A percentile compares a stretch with the other conserved stretches of the same genome.
Conservation (phyloP, 257 asterid genomes). For the Solanum appendiculatum region DNA sequence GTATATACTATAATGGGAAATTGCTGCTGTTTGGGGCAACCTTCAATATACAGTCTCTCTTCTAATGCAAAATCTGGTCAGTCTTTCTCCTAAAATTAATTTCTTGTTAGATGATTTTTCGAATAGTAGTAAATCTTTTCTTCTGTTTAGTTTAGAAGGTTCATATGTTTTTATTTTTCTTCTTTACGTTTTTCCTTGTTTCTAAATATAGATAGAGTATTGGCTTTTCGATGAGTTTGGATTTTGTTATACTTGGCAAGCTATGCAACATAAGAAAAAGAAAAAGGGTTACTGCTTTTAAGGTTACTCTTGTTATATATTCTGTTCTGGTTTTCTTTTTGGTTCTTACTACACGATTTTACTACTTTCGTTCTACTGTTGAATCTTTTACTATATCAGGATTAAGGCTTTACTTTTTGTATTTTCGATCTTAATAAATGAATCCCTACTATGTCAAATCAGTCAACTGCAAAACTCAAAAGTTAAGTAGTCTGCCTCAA, state of each 20-base stretch:
- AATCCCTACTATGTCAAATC: neutral
- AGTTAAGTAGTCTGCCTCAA: neutral
- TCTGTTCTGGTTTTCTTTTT: no score
- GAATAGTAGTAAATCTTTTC: neutral
- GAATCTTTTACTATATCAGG: neutral
- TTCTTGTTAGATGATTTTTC: neutral
- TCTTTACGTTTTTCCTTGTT: neutral
- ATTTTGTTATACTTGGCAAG: neutral
- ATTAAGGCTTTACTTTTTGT: neutral
- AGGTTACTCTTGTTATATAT: no score
- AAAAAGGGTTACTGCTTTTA: neutral
- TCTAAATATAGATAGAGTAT: neutral
- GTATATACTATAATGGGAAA: constrained; percentile 49
- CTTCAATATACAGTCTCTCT: constrained; percentile 42
- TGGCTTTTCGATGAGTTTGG: neutral
- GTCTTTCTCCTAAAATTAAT: neutral
- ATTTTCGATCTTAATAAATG: neutral
- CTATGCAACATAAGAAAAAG: neutral
- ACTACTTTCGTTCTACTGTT: neutral
- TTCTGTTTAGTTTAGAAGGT: neutral
- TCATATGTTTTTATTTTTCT: neutral
- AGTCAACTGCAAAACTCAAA: neutral
- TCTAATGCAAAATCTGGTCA: constrained; percentile 66
- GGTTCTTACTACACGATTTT: neutral
- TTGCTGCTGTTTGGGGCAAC: constrained; percentile 47